Evolutionary conservation across 192 early-diverging fungal genomes (phyloP), one percentile per base, ranked within the genome.

Genomic region (Rhizoclosmatium globosum): DNA sequence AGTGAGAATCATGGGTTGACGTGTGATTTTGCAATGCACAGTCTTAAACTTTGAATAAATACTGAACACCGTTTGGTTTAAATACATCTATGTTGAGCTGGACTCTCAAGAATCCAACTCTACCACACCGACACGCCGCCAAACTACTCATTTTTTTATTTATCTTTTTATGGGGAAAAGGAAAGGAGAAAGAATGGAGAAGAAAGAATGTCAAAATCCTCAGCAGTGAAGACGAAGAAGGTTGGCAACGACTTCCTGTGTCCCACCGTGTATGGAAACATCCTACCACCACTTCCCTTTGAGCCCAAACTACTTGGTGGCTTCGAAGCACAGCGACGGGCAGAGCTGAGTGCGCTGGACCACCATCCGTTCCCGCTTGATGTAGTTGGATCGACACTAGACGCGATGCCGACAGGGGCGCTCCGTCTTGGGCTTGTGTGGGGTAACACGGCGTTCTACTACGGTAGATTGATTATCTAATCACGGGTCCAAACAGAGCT

Each of bases 191-290:
- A 17, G 50, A 53, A 53, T 31, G 31, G 0, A 31, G 31, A 31
- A 31, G 31, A 31, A 31, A 31, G 31, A 31, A 31, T 31, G 31
- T 31, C 9, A 53, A 53, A 53, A 53, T 17, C 50, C 0, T 13
- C 17, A 17, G 50, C 50, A 7, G 21, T 9, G 43, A 71, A 43
- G 50, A 57, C 58, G 17, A 76, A 76, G 74, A 74, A 57, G 43
- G 31, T 75, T 41, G 79, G 79, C 46, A 71, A 80, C 31, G 79
- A 82, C 80, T 82, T 82, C 39, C 67, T 58, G 9, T 78, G 74
- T 68, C 17, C 44, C 15, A 66, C 71, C 47, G 46, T 39, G 48
- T 77, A 64, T 59, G 17, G 11, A 48, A 82, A 82, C 75, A 44
- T 50, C 31, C 75, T 82, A 42, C 80, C 80, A 9, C 75, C 48